These are phyloP conservation scores for Dentipellis sp. DNA, from an alignment of 768 basidiomycete genomes.

Conservation along the genomic window DNA sequence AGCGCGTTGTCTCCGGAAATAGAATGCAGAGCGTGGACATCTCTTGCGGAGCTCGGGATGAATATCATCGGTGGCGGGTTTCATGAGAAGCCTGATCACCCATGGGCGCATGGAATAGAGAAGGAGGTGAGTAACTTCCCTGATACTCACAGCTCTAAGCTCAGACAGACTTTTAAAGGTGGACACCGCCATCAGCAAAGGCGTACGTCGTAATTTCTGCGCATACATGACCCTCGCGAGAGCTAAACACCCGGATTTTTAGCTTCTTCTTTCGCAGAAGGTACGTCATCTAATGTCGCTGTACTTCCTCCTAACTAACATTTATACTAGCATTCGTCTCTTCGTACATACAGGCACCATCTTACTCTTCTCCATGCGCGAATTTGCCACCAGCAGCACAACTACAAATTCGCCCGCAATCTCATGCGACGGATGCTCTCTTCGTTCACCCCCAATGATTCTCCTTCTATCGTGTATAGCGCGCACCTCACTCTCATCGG, in stretches of 20 bases:
- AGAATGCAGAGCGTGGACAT: conserved; percentile 67
- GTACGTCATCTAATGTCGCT: conserved; percentile 23
- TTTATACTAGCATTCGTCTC: conserved; percentile 46
- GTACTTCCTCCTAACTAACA: conserved; percentile 3
- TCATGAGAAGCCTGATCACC: conserved; percentile 24
- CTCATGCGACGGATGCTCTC: conserved; percentile 45
- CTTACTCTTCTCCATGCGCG: conserved; percentile 55
- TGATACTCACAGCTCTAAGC: background rate
- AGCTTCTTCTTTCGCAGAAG: conserved; percentile 52
- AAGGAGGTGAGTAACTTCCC: conserved; percentile 33
- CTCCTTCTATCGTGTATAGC: conserved; percentile 43
- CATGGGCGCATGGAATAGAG: conserved; percentile 43
- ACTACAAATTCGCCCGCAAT: conserved; percentile 51
- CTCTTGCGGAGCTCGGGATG: conserved; percentile 61
- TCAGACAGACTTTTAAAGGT: conserved; percentile 23
- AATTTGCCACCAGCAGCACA: conserved; percentile 41
- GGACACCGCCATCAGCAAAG: conserved; percentile 61
- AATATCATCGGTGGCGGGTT: conserved; percentile 40
- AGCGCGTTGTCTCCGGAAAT: conserved; percentile 43
- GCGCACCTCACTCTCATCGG: conserved; percentile 49
- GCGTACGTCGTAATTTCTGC: conserved; percentile 34
- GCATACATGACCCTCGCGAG: background rate
- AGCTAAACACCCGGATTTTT: background rate
- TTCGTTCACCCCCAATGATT: conserved; percentile 36
- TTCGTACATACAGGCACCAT: conserved; percentile 50